phyloP scores from a whole-genome alignment of 2,329 filamentous ascomycete species.

The Colletotrichum tabaci region DNA sequence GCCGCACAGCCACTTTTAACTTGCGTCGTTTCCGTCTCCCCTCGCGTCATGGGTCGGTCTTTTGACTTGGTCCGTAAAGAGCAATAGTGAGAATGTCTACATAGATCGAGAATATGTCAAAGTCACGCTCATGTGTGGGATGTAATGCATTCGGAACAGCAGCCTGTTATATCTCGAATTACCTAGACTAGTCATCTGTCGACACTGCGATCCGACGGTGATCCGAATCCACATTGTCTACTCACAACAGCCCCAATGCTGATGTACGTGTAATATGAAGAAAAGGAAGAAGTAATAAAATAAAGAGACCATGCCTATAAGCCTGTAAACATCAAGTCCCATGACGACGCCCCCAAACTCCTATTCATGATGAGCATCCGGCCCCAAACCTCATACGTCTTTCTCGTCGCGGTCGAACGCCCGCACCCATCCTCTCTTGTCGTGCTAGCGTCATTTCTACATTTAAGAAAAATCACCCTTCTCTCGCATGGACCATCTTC shows the following conservation, averaged over 20 bases:
- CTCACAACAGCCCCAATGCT: conserved; percentile 25
- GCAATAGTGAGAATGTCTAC: not conserved
- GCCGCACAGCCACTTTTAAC: not conserved
- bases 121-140: too few relatives aligned
- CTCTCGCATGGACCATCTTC: not conserved
- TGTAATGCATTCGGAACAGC: not conserved
- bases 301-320: conserved; percentile 15
- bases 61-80: too few relatives aligned
- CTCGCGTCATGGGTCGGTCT: not conserved
- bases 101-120: not conserved
- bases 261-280: not conserved
- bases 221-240: conserved; percentile 12
- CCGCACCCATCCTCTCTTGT: not conserved
- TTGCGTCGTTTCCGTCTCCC: not conserved
- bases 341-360: conserved; percentile 22
- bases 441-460: not conserved
- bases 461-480: not conserved
- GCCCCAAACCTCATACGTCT: conserved; percentile 1
- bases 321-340: not conserved
- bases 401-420: conserved; percentile 15
- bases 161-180: conserved; percentile 15
- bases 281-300: not conserved
- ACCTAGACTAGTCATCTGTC: conserved; percentile 21
- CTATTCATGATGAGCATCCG: conserved; percentile 32
- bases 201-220: conserved; percentile 3